These are phyloP conservation scores for Phytophthora meadii DNA, from an alignment of 352 stramenopile species.

Conservation along the genomic window DNA sequence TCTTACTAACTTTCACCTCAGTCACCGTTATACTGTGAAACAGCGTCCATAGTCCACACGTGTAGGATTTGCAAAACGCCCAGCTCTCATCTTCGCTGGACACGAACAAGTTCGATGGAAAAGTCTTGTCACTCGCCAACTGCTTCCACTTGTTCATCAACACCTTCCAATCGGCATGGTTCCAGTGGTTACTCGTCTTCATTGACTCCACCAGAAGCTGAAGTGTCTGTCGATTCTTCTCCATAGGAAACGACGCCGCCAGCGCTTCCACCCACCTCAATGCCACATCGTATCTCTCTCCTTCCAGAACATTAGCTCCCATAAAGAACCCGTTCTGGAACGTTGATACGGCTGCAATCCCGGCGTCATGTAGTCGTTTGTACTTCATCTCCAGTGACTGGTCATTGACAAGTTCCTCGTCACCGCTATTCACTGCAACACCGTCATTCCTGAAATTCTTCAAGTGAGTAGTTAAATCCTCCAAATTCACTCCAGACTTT, in stretches of 20 bases:
- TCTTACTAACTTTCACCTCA: conserved; percentile 28
- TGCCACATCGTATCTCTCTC: conserved; percentile 66
- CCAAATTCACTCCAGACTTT: conserved; percentile 53
- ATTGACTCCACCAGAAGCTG: conserved; percentile 45
- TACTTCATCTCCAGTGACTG: conserved; percentile 71
- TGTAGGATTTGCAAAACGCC: conserved; percentile 78
- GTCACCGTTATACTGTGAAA: conserved; percentile 80
- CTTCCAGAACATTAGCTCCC: conserved; percentile 64
- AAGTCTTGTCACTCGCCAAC: conserved; percentile 48
- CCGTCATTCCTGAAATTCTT: conserved; percentile 55
- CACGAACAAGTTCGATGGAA: conserved; percentile 68
- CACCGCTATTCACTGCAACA: conserved; percentile 17
- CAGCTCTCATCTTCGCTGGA: conserved; percentile 58
- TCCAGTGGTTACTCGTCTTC: conserved; percentile 55
- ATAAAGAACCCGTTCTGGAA: conserved; percentile 83
- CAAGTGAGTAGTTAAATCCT: conserved; percentile 57
- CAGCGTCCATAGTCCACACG: conserved; percentile 82
- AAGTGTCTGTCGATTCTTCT: conserved; percentile 69
- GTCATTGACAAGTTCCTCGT: conserved; percentile 41
- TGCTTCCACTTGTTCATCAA: conserved; percentile 75
- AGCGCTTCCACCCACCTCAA: conserved; percentile 73
- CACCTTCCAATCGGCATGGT: conserved; percentile 59
- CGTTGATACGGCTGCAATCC: conserved; percentile 67
- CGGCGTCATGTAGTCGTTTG: conserved; percentile 71
- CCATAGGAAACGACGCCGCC: conserved; percentile 64